A percentile compares a stretch with the other conserved stretches of the same genome.
These are phyloP conservation scores for Saksenaea oblongispora DNA, from an alignment of 371 early-diverging fungal species.

Conservation along the genomic window DNA sequence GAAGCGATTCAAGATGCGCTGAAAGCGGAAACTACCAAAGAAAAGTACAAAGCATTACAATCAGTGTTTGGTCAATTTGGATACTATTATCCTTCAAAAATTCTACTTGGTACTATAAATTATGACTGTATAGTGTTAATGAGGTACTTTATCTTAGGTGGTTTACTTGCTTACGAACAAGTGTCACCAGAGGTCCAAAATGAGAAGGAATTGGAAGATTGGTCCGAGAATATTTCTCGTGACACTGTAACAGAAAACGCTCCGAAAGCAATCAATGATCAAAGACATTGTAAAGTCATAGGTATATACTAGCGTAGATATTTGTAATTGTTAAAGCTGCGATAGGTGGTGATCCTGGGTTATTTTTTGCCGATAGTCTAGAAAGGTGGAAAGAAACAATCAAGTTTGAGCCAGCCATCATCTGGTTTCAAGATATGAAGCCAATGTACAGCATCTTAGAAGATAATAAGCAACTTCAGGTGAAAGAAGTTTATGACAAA, in stretches of 20 bases:
- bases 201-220: too few species aligned
- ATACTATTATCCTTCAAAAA: background rate
- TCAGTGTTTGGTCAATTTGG: background rate
- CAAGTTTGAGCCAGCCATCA: background rate
- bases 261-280: too few species aligned
- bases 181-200: background rate
- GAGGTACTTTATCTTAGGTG: background rate
- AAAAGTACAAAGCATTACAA: background rate
- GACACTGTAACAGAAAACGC: too few species aligned
- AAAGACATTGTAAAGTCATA: too few species aligned
- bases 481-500: background rate
- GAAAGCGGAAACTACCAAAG: background rate
- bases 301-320: too few species aligned
- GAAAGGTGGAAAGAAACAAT: background rate
- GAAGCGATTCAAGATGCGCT: background rate
- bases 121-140: background rate
- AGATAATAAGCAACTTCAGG: background rate
- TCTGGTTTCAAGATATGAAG: background rate
- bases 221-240: too few species aligned
- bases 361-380: background rate
- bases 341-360: background rate
- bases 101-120: background rate
- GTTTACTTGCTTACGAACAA: background rate
- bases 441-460: background rate
- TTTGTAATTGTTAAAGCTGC: too few species aligned